Percentiles rank a stretch among this genome's conserved stretches.
Conservation (phyloP, 305 asterid genomes). For the Fraxinus latifolia region DNA sequence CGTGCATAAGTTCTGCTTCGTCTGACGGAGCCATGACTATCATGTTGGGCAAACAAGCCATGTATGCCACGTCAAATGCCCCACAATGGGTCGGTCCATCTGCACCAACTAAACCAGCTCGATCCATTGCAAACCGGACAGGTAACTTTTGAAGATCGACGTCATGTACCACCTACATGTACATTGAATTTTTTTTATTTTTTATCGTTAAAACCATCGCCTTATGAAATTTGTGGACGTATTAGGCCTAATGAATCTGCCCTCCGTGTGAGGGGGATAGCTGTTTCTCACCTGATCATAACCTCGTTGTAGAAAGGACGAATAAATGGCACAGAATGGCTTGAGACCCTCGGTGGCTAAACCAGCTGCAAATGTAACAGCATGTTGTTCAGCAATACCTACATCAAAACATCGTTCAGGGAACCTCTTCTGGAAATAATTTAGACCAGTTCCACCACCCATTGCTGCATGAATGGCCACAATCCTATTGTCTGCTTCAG, state of each 20-base stretch:
- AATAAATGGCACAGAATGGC: conserved; percentile 66
- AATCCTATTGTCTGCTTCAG: conserved; percentile 48
- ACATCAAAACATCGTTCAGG: conserved; percentile 64
- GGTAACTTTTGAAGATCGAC: conserved; percentile 72
- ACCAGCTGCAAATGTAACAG: conserved; percentile 69
- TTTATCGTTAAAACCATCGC: background rate
- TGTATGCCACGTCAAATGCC: conserved; percentile 58
- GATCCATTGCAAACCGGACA: conserved; percentile 60
- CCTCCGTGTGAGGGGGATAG: background rate
- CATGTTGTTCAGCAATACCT: conserved; percentile 73
- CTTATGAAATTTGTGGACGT: background rate
- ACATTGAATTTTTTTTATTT: background rate
- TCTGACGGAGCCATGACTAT: conserved; percentile 76
- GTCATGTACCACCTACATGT: conserved; percentile 60
- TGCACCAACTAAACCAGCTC: conserved; percentile 73
- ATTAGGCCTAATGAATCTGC: background rate
- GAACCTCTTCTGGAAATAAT: conserved; percentile 54
- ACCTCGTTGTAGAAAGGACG: conserved; percentile 65
- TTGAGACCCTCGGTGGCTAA: conserved; percentile 63
- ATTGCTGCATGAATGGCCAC: conserved; percentile 72
- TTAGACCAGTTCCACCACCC: conserved; percentile 79
- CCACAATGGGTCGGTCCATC: conserved; percentile 78
- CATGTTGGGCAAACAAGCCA: conserved; percentile 77
- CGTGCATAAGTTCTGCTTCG: conserved; percentile 65
- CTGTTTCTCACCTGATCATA: conserved; percentile 51